phyloP scores from a whole-genome alignment of 768 basidiomycete genomes.

The Suillus plorans region DNA sequence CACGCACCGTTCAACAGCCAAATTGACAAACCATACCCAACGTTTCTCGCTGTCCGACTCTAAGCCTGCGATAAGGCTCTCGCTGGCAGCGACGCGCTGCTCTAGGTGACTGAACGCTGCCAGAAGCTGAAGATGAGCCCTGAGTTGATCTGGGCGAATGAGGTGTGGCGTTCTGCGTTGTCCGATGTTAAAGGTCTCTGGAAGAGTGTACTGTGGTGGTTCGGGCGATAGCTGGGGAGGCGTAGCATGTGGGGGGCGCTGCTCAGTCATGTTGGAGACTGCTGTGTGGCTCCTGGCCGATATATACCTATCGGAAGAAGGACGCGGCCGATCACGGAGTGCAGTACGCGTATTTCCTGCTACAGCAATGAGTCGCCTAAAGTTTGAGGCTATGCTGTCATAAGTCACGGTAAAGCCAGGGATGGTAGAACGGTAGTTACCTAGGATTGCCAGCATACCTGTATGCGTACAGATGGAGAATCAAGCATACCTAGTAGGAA shows the following conservation, averaged over 20 bases:
- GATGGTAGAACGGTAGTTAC: no score
- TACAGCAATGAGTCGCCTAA: no score
- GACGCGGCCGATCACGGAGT: no score
- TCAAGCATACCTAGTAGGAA: no score
- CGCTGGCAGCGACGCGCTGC: constrained; percentile 16
- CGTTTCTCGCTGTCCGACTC: constrained; percentile 28
- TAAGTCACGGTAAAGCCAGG: no score
- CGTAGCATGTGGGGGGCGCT: constrained; percentile 62
- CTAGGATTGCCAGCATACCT: no score
- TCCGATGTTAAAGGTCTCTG: constrained; percentile 17
- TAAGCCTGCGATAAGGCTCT: constrained; percentile 9
- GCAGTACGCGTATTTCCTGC: no score
- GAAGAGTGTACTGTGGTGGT: constrained; percentile 14
- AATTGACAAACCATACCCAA: constrained; percentile 38
- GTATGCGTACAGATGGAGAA: no score
- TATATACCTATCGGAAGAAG: no score
- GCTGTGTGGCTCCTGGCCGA: not conserved
- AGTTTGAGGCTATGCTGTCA: no score
- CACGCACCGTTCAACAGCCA: constrained; percentile 36
- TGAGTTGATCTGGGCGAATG: constrained; percentile 25
- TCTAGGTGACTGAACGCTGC: constrained; percentile 27
- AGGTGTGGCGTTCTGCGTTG: constrained; percentile 9
- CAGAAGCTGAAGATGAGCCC: constrained; percentile 30
- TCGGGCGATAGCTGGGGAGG: constrained; percentile 32
- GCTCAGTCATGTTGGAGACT: constrained; percentile 50